Conservation (phyloP, 1,284 basidiomycete species). For the Ganoderma multipileum region DNA sequence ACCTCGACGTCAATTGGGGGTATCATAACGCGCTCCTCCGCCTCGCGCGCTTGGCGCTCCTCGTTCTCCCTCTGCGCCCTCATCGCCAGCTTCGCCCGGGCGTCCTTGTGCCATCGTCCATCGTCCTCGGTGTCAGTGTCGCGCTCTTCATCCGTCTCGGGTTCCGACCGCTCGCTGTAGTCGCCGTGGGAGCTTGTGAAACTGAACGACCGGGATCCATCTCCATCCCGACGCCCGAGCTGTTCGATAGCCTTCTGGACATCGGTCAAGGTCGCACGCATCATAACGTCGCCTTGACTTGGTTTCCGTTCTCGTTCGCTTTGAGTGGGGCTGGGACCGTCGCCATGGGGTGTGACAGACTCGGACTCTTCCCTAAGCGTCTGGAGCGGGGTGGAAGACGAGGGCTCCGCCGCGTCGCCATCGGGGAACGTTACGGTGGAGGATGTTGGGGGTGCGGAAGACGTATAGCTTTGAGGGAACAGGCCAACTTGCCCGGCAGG, state of each 20-base stretch:
- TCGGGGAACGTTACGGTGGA: conserved; percentile 31
- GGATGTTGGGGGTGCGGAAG: conserved; percentile 58
- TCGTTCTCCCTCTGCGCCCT: conserved; percentile 71
- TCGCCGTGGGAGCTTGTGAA: conserved; percentile 66
- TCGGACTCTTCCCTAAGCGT: conserved; percentile 54
- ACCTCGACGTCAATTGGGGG: conserved; percentile 79
- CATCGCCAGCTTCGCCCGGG: conserved; percentile 75
- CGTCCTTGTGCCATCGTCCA: conserved; percentile 69
- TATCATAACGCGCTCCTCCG: conserved; percentile 51
- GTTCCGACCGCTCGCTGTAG: conserved; percentile 60
- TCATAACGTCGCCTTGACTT: conserved; percentile 61
- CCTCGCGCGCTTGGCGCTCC: conserved; percentile 53
- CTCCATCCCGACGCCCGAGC: conserved; percentile 61
- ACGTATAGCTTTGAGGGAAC: conserved; percentile 93
- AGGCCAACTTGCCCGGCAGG: conserved; percentile 83
- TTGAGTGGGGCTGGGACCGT: conserved; percentile 38
- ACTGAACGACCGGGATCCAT: conserved; percentile 73
- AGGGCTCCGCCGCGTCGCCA: conserved; percentile 14
- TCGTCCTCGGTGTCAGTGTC: conserved; percentile 50
- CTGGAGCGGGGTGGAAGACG: conserved; percentile 41
- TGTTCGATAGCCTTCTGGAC: conserved; percentile 88
- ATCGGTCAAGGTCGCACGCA: conserved; percentile 87
- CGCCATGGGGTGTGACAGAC: conserved; percentile 36
- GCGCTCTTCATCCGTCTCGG: conserved; percentile 60
- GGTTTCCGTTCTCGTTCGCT: conserved; percentile 33